Base-by-base conservation (phyloP, 768 basidiomycete genomes). In the Paxillus involutus region DNA sequence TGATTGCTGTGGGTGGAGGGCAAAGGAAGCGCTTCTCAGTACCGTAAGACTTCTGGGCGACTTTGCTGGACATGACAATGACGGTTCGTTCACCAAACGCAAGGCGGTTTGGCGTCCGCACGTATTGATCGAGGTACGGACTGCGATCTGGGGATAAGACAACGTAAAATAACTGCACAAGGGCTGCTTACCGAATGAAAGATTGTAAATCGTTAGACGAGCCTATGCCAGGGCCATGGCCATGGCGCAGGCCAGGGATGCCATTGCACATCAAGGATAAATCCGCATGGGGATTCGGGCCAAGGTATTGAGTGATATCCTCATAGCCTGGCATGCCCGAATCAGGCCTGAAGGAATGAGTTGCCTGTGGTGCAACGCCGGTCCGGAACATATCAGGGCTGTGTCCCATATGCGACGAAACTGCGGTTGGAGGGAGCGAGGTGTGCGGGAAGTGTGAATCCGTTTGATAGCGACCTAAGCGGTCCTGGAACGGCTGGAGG, bases 41-140 rank as follows among this genome's bases (percentile, higher is more conserved):
- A 36, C 94, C 95, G 67, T 98, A 98, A 9, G 91, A 94, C 68
- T 98, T 96, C 77, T 98, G 96, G 3, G 93, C 96, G 30, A 98
- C 94, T 66, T 90, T 94, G 68, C 90, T 93, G n/a, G 93, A 95
- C 91, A 97, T 94, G 63, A 98, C 89, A 56, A 98, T 89, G 56
- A 98, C 84, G 4, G 94, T 93, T 45, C 94, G 85, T 70, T 98
- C 96, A 47, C 96, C 96, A 62, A 89, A 89, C 1, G 89, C 89
- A 44, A 97, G 80, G 30, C 94, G 82, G 68, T 96, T 96, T 37
- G 84, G 78, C 19, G 94, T 83, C 33, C 86, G 81, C 47, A 94
- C 82, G 67, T 94, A 98, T 62, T 90, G 88, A 56, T 92, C 89
- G 59, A 94, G 75, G 71, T 84, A 91, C 11, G 91, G 91, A 24